A percentile compares a stretch with the other conserved stretches of the same genome.
Evolutionary conservation across 495 filamentous ascomycete species (phyloP).

Genomic region (Penicillium crystallinum): DNA sequence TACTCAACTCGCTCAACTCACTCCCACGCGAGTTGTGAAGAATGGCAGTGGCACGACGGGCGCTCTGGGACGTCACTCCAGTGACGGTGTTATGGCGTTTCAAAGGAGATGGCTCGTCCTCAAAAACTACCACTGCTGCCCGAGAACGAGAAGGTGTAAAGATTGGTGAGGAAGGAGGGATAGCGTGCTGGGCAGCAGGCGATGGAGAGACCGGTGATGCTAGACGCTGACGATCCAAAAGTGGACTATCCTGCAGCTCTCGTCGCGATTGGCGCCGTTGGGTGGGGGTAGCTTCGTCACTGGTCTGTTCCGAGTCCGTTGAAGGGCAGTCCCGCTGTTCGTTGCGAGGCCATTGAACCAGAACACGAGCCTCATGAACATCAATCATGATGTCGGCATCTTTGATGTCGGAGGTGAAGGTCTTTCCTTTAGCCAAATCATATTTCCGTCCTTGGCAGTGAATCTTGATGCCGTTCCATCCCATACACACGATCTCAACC

Average conservation of each 20-base stretch:
- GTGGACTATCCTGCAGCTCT: constrained; percentile 56
- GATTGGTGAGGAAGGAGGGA: constrained; percentile 41
- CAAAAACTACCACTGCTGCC: constrained; percentile 56
- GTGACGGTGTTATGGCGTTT: constrained; percentile 30
- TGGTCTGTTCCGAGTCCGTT: constrained; percentile 61
- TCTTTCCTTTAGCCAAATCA: constrained; percentile 81
- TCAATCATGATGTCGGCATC: constrained; percentile 91
- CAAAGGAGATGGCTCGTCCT: constrained; percentile 48
- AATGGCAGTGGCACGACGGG: constrained; percentile 26
- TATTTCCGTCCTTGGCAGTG: constrained; percentile 87
- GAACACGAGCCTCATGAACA: constrained; percentile 84
- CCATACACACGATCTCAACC: constrained; percentile 82
- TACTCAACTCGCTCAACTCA: constrained; percentile 55
- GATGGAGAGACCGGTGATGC: constrained; percentile 72
- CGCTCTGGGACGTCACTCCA: constrained; percentile 18
- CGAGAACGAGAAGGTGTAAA: constrained; percentile 37
- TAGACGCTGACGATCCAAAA: constrained; percentile 55
- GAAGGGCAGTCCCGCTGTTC: constrained; percentile 56
- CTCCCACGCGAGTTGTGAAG: constrained; percentile 46
- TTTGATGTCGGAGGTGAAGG: constrained; percentile 86
- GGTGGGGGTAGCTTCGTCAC: constrained; percentile 53
- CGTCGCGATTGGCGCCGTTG: constrained; percentile 27
- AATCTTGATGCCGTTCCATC: constrained; percentile 93
- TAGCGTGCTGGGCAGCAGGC: constrained; percentile 46
- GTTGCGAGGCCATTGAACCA: constrained; percentile 76